Conservation (phyloP, 257 asterid species). For the Oldenlandia corymbosa region DNA sequence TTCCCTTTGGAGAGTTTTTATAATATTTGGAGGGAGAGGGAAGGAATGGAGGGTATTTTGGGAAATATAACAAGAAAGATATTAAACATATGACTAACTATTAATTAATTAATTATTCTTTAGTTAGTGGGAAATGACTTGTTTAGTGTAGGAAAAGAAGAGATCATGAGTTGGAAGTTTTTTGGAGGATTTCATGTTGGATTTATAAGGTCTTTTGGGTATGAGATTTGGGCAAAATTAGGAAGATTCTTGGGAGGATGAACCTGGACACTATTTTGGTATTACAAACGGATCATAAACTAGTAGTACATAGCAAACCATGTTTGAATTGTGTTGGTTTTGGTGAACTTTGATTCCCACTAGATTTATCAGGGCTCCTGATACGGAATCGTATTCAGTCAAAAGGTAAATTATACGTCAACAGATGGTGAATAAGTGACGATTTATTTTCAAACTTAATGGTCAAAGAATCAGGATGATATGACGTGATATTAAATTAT, state of each 20-base stretch:
- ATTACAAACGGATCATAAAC: too few species aligned
- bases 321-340: too few species aligned
- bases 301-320: too few species aligned
- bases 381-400: too few species aligned
- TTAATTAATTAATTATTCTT: constrained; percentile 1
- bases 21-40: constrained; percentile 24
- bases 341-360: too few species aligned
- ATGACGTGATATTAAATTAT: too few species aligned
- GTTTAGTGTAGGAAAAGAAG: neutral
- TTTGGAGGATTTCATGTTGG: constrained; percentile 4
- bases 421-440: too few species aligned
- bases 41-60: constrained; percentile 9
- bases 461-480: too few species aligned
- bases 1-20: constrained; percentile 15
- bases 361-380: too few species aligned
- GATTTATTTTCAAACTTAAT: too few species aligned
- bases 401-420: too few species aligned
- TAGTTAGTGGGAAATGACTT: constrained; percentile 1
- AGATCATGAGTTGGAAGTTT: constrained; percentile 9
- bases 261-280: constrained; percentile 46
- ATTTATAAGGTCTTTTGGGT: neutral
- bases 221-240: neutral
- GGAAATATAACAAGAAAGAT: constrained; percentile 11
- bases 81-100: too few species aligned
- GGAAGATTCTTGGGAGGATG: constrained; percentile 37